Percentiles rank a stretch among this genome's conserved stretches.
These are phyloP conservation scores for Paramecium caudatum DNA, from an alignment of 73 alveolate genomes.

Conservation along the genomic window DNA sequence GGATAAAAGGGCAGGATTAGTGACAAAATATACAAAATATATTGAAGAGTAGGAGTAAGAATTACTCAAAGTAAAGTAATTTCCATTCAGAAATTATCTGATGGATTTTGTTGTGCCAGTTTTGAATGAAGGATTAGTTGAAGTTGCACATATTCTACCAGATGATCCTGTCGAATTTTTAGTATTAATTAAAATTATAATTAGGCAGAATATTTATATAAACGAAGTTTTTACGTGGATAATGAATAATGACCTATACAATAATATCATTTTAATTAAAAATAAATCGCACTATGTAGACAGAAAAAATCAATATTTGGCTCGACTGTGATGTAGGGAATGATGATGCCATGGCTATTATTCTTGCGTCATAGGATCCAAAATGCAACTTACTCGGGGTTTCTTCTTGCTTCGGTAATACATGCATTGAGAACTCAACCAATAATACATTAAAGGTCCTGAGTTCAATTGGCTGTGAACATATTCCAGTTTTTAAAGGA, in stretches of 20 bases:
- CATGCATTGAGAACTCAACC: conserved; percentile 28
- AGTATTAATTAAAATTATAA: neutral
- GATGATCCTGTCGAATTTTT: conserved; percentile 88
- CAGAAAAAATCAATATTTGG: conserved; percentile 62
- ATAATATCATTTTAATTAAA: neutral
- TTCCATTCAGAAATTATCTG: conserved; percentile 84
- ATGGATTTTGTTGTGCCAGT: conserved; percentile 88
- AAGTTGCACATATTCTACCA: conserved; percentile 85
- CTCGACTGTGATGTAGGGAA: conserved; percentile 75
- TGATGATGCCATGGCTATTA: conserved; percentile 73
- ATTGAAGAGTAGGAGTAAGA: conserved; percentile 68
- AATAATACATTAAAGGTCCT: conserved; percentile 60
- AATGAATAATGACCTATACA: neutral
- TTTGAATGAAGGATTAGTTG: conserved; percentile 85
- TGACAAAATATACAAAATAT: conserved; percentile 39
- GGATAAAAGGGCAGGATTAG: conserved; percentile 80
- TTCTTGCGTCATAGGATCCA: conserved; percentile 55
- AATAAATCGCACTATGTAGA: neutral
- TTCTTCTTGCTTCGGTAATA: conserved; percentile 40
- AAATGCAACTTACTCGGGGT: conserved; percentile 50
- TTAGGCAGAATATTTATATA: conserved; percentile 78
- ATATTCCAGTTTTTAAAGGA: conserved; percentile 57
- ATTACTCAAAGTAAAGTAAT: conserved; percentile 60
- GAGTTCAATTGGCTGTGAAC: conserved; percentile 18
- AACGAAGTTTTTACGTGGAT: conserved; percentile 70